Percentiles rank a stretch among this genome's conserved stretches.
Evolutionary conservation across 1,284 basidiomycete genomes (phyloP).

Genomic region (Ceratobasidium sp.): DNA sequence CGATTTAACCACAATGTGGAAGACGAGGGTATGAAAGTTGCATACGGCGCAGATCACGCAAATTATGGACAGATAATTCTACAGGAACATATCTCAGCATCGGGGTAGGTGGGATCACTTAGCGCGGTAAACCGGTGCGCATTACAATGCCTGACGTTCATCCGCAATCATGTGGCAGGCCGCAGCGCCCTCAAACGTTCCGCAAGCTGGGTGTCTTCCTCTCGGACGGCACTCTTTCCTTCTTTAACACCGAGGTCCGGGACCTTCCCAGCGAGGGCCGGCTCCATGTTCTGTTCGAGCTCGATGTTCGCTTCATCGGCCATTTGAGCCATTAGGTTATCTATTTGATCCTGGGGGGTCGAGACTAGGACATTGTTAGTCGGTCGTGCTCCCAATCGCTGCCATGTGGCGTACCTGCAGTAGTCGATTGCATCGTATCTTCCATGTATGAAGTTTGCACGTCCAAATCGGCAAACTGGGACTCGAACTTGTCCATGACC

Average conservation of each 20-base stretch:
- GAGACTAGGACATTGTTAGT: constrained; percentile 62
- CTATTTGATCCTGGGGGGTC: constrained; percentile 98
- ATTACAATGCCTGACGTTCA: background rate
- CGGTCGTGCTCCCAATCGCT: no score
- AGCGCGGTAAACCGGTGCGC: background rate
- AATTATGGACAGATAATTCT: constrained; percentile 6
- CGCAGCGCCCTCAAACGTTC: constrained; percentile 84
- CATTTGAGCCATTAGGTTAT: constrained; percentile 90
- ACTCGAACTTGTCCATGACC: constrained; percentile 99
- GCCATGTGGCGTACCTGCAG: constrained; percentile 63
- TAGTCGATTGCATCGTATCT: constrained; percentile 93
- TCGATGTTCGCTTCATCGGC: constrained; percentile 99
- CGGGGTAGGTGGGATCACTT: background rate
- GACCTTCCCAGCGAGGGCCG: constrained; percentile 68
- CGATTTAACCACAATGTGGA: background rate
- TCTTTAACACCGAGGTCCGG: constrained; percentile 70
- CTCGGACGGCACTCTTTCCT: constrained; percentile 63
- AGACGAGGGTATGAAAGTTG: background rate
- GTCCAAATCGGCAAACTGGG: constrained; percentile 96
- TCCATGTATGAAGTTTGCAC: constrained; percentile 99
- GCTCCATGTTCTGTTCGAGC: constrained; percentile 88
- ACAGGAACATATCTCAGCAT: background rate
- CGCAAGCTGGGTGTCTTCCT: constrained; percentile 85
- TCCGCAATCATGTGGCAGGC: constrained; percentile 70
- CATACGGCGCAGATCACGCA: background rate